phyloP scores from a whole-genome alignment of 495 filamentous ascomycete genomes.

The Neurospora cerealis region DNA sequence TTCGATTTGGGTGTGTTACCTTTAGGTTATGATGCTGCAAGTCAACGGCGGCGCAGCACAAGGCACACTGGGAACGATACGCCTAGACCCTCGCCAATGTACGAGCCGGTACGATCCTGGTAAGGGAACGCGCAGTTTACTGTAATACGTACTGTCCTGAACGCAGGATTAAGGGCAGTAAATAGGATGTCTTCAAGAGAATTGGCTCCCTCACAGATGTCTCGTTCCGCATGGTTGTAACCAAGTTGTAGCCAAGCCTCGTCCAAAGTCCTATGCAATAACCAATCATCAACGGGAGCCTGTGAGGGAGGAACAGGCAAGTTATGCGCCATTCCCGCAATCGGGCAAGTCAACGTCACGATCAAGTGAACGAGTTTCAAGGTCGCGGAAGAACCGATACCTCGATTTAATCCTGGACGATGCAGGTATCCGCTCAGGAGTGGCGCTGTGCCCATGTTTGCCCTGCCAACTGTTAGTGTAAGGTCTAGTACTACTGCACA shows the following conservation, averaged over 20 bases:
- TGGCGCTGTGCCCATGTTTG: neutral
- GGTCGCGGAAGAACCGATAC: neutral
- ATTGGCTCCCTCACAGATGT: neutral
- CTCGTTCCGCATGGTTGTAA: neutral
- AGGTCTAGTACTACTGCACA: too few species aligned
- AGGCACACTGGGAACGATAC: neutral
- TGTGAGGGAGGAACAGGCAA: neutral
- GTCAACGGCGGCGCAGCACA: neutral
- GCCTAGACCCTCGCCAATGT: neutral
- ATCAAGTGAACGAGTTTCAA: neutral
- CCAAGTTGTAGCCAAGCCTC: neutral
- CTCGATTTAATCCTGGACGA: neutral
- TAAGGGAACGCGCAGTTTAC: neutral
- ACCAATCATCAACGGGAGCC: neutral
- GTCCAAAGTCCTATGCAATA: neutral
- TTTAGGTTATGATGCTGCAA: neutral
- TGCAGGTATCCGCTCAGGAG: neutral
- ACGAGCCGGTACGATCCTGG: neutral
- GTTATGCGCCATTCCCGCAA: too few species aligned
- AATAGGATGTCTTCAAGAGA: neutral
- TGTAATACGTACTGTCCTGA: neutral
- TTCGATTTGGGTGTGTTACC: neutral
- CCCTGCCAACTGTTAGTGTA: too few species aligned
- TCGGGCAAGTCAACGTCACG: too few species aligned
- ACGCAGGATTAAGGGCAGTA: neutral